These are phyloP conservation scores for Ramularia endophylla DNA, from an alignment of 2,329 filamentous ascomycete genomes.

Conservation along the genomic window DNA sequence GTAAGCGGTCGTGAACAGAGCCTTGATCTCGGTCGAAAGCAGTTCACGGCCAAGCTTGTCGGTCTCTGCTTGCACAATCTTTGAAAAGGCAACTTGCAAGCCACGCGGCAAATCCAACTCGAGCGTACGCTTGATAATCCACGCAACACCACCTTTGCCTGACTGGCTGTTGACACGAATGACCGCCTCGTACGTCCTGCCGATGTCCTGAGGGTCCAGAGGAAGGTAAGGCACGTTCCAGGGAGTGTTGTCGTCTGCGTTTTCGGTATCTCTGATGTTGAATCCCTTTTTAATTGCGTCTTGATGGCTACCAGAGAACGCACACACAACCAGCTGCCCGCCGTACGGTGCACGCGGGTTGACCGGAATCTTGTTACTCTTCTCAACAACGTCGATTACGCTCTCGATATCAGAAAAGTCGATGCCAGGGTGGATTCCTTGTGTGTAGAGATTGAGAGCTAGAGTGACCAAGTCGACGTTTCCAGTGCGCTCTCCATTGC, in stretches of 20 bases:
- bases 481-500: slow-evolving; percentile 91
- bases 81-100: slow-evolving; percentile 85
- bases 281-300: slow-evolving; percentile 93
- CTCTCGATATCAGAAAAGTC: slow-evolving; percentile 86
- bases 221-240: slow-evolving; percentile 93
- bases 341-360: slow-evolving; percentile 87
- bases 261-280: slow-evolving; percentile 59
- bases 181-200: slow-evolving; percentile 94
- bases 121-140: slow-evolving; percentile 84
- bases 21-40: slow-evolving; percentile 72
- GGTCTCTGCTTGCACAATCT: slow-evolving; percentile 74
- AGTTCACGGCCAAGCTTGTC: slow-evolving; percentile 81
- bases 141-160: slow-evolving; percentile 90
- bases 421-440: slow-evolving; percentile 76
- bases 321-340: slow-evolving; percentile 83
- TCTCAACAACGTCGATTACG: slow-evolving; percentile 84
- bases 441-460: slow-evolving; percentile 89
- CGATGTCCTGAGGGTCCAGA: slow-evolving; percentile 87
- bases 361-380: slow-evolving; percentile 90
- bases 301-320: slow-evolving; percentile 88
- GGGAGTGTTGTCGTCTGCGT: slow-evolving; percentile 54
- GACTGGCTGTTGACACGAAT: slow-evolving; percentile 97
- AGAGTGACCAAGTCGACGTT: slow-evolving; percentile 94
- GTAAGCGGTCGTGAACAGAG: slow-evolving; percentile 84
- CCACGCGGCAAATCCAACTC: slow-evolving; percentile 89